Evolutionary conservation across 1,139 yeast species (phyloP).

Genomic region (Yamadazyma atmosphaerica): DNA sequence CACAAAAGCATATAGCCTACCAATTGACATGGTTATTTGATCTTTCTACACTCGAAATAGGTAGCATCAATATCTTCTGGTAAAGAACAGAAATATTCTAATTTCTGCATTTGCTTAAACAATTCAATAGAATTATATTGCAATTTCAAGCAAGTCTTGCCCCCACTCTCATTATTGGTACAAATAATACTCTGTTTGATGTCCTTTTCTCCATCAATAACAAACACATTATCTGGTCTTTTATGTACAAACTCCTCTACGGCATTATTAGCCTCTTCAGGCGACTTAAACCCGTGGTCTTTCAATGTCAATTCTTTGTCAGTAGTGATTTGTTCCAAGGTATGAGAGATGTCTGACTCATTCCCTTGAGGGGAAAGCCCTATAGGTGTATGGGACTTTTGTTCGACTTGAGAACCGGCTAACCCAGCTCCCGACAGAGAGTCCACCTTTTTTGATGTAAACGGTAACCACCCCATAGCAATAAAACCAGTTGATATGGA

Average conservation of each 20-base stretch:
- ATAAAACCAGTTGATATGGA: not conserved
- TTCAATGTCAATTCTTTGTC: constrained; percentile 17
- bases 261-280: constrained; percentile 13
- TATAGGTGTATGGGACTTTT: constrained; percentile 35
- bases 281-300: constrained; percentile 10
- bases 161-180: constrained; percentile 39
- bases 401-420: constrained; percentile 28
- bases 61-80: constrained; percentile 50
- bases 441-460: constrained; percentile 4
- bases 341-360: constrained; percentile 36
- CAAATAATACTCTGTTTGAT: constrained; percentile 43
- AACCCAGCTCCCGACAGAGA: not conserved
- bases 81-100: constrained; percentile 47
- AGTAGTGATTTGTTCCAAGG: constrained; percentile 35
- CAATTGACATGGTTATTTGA: too few relatives aligned
- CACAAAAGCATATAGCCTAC: too few relatives aligned
- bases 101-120: constrained; percentile 47
- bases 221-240: constrained; percentile 36
- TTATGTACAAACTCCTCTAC: constrained; percentile 22
- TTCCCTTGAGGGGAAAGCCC: constrained; percentile 12
- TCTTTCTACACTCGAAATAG: constrained; percentile 49
- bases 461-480: constrained; percentile 18
- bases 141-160: constrained; percentile 47
- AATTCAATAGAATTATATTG: constrained; percentile 38
- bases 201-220: constrained; percentile 47